Conservation (phyloP, 2,329 filamentous ascomycete species). For the Coniella vitis region DNA sequence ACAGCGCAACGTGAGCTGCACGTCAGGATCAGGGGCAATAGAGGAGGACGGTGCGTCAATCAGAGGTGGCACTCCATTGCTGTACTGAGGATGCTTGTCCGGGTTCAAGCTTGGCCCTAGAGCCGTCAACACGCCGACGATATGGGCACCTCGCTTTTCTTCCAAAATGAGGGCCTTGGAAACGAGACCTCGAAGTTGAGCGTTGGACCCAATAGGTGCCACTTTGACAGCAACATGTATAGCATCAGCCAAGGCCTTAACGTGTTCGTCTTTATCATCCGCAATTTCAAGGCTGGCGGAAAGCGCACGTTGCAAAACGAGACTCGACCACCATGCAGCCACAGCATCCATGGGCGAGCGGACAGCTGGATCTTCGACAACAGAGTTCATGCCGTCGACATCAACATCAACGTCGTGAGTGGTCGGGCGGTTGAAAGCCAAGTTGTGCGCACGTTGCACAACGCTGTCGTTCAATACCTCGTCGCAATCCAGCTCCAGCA, state of each 20-base stretch:
- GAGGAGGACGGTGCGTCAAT: slow-evolving; percentile 38
- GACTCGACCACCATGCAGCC: slow-evolving; percentile 83
- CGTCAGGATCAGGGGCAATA: slow-evolving; percentile 40
- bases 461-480: slow-evolving; percentile 72
- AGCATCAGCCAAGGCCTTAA: slow-evolving; percentile 35
- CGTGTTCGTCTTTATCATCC: slow-evolving; percentile 35
- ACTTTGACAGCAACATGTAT: slow-evolving; percentile 64
- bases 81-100: slow-evolving; percentile 26
- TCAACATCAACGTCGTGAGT: slow-evolving; percentile 55
- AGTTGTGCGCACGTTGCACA: slow-evolving; percentile 78
- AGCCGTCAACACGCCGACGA: slow-evolving; percentile 48
- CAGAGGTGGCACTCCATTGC: slow-evolving; percentile 30
- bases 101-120: slow-evolving; percentile 35
- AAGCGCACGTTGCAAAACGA: slow-evolving; percentile 63
- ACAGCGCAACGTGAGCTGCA: slow-evolving; percentile 51
- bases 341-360: slow-evolving; percentile 83
- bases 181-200: slow-evolving; percentile 54
- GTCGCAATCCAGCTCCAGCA: slow-evolving; percentile 75
- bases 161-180: slow-evolving; percentile 51
- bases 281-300: slow-evolving; percentile 52
- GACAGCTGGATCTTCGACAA: slow-evolving; percentile 79
- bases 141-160: slow-evolving; percentile 47
- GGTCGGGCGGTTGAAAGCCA: slow-evolving; percentile 79
- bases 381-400: slow-evolving; percentile 70
- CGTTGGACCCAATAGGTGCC: slow-evolving; percentile 72